These are phyloP conservation scores for Rhizopogon rudus DNA, from an alignment of 768 basidiomycete genomes.

Conservation along the genomic window DNA sequence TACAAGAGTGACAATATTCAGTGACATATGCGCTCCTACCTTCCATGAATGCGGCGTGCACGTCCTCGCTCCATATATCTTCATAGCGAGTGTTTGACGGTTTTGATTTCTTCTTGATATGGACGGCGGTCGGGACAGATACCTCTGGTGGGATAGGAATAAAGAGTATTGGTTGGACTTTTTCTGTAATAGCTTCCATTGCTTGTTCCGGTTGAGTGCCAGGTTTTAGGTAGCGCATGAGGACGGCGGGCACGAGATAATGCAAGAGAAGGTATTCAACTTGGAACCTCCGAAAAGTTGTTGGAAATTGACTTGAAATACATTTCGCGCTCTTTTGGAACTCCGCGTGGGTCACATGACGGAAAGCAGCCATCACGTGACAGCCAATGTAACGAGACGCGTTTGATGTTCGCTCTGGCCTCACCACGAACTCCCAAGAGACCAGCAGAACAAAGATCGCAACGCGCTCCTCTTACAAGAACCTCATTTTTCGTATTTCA, in stretches of 20 bases:
- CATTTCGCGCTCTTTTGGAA: conserved; percentile 12
- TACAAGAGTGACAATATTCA: background rate
- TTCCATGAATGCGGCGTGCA: conserved; percentile 33
- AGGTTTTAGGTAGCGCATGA: conserved; percentile 10
- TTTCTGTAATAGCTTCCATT: conserved; percentile 17
- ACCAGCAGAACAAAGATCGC: background rate
- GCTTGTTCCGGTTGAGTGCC: background rate
- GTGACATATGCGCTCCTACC: conserved; percentile 12
- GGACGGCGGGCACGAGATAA: background rate
- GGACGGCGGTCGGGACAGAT: background rate
- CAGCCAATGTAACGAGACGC: background rate
- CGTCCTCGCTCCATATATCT: conserved; percentile 29
- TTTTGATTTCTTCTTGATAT: conserved; percentile 3
- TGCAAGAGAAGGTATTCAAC: background rate
- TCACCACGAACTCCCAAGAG: background rate
- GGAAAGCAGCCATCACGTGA: conserved; percentile 25
- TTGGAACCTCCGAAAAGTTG: background rate
- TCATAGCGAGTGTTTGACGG: conserved; percentile 28
- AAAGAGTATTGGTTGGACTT: conserved; percentile 12
- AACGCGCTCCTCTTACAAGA: background rate
- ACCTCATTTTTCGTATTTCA: background rate
- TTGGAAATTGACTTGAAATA: conserved; percentile 1
- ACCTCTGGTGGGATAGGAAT: conserved; percentile 3
- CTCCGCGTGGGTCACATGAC: conserved; percentile 24
- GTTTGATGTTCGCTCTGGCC: background rate